Evolutionary conservation across 129 eudicot genomes (phyloP), one percentile per base, ranked within the genome.

Genomic region (Calendula officinalis): DNA sequence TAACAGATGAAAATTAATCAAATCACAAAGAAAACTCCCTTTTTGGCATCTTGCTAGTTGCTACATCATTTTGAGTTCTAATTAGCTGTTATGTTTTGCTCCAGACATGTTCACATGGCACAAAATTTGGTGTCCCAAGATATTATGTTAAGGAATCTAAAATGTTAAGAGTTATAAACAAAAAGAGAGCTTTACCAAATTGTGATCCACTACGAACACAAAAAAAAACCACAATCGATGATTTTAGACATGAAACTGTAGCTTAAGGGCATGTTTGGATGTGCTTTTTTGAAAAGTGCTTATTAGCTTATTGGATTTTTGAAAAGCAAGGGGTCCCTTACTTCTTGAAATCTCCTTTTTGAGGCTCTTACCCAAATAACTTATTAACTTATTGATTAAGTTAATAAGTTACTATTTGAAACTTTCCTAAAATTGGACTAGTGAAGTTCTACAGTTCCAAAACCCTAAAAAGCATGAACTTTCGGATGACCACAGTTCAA

Each of bases 381-480:
- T 22, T 22, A 22, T 22, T 22, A 2, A 22, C 30, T 22, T 22
- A n/a, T n/a, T n/a, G n/a, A n/a, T n/a, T n/a, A 22, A 22, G 30
- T 22, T 22, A 22, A 22, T 22, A 22, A 22, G 30, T 22, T 22
- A 22, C 30, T 22, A 22, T 22, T 22, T 22, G 30, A 33, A 17
- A 56, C 45, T 44, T 48, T 17, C 38, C 45, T 14, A 47, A 68
- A 60, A 32, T 14, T 62, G 30, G 13, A 4, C 54, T 16, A 11
- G 36, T 47, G 13, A 40, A 35, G 37, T 34, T 16, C 15, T 58
- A 32, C 58, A 36, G 32, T 54, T 35, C 15, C 65, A 71, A 75
- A 76, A 72, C 77, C 77, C 76, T 66, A 75, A 52, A 11, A 30
- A 38, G 12, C 61, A 15, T 7, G 16, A 71, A 45, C 61, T 77